Evolutionary conservation across 2,329 filamentous ascomycete genomes (phyloP).

Genomic region (Microcyclospora tardicrescens): DNA sequence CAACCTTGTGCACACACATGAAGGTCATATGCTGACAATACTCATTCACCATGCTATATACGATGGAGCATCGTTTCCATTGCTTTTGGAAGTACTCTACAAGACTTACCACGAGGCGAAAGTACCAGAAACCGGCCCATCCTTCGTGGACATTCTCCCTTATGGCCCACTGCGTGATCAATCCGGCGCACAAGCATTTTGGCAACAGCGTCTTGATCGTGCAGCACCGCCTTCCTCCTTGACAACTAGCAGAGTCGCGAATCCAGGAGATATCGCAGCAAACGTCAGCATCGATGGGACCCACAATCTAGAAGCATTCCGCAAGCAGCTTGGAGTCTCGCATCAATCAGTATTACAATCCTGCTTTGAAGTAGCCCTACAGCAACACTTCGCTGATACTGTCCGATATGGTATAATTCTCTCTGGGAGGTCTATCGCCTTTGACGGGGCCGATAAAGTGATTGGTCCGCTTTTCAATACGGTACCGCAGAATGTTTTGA

Average conservation of each 20-base stretch:
- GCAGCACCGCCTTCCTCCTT: conserved; percentile 1
- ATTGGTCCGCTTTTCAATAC: conserved; percentile 88
- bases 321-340: conserved; percentile 54
- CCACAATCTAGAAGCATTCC: conserved; percentile 25
- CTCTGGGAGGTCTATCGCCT: conserved; percentile 61
- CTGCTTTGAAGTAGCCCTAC: conserved; percentile 54
- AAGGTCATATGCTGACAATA: conserved; percentile 38
- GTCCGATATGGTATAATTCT: conserved; percentile 60
- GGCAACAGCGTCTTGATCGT: conserved; percentile 43
- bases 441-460: conserved; percentile 51
- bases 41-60: conserved; percentile 79
- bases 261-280: neutral
- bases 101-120: conserved; percentile 34
- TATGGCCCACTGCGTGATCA: conserved; percentile 51
- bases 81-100: conserved; percentile 50
- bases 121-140: conserved; percentile 28
- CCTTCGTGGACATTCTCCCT: conserved; percentile 54
- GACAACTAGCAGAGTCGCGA: neutral
- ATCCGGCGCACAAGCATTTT: conserved; percentile 49
- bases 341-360: conserved; percentile 69
- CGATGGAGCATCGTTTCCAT: conserved; percentile 64
- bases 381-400: conserved; percentile 34
- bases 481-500: conserved; percentile 52
- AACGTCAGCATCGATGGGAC: neutral
- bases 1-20: conserved; percentile 26